A percentile compares a stretch with the other conserved stretches of the same genome.
phyloP scores from a whole-genome alignment of 345 rosid species.

The Salix dunnii region DNA sequence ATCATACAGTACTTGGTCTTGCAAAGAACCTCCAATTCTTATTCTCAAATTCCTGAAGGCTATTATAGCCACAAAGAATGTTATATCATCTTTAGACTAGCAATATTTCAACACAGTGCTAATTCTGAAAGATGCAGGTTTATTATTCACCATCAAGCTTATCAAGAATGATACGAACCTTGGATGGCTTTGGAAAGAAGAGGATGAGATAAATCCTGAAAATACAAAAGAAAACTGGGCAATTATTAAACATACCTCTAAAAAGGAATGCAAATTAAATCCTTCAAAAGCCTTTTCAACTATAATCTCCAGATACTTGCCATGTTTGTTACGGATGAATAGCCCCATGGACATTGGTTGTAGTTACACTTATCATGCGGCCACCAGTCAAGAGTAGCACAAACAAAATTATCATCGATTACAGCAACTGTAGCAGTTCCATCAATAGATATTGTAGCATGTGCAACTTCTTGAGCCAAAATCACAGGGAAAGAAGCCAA shows the following conservation, averaged over 20 bases:
- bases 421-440: constrained; percentile 48
- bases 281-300: constrained; percentile 3
- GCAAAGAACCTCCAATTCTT: constrained; percentile 94
- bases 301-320: constrained; percentile 30
- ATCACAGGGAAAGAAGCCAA: constrained; percentile 43
- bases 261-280: neutral
- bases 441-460: constrained; percentile 45
- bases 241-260: constrained; percentile 2
- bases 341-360: constrained; percentile 85
- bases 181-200: constrained; percentile 67
- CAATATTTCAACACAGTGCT: neutral
- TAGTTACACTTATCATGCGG: constrained; percentile 97
- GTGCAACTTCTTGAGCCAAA: constrained; percentile 43
- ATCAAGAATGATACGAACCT: constrained; percentile 43
- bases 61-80: constrained; percentile 21
- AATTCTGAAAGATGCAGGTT: neutral
- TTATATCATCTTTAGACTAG: neutral
- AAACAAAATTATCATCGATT: constrained; percentile 74
- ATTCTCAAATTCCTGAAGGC: constrained; percentile 80
- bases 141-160: constrained; percentile 9
- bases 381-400: constrained; percentile 99
- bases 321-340: constrained; percentile 74
- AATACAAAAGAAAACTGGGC: constrained; percentile 13
- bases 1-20: constrained; percentile 83
- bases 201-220: constrained; percentile 81